Evolutionary conservation across 768 basidiomycete genomes (phyloP).

Genomic region (Xerocomus brunneocitrinus): DNA sequence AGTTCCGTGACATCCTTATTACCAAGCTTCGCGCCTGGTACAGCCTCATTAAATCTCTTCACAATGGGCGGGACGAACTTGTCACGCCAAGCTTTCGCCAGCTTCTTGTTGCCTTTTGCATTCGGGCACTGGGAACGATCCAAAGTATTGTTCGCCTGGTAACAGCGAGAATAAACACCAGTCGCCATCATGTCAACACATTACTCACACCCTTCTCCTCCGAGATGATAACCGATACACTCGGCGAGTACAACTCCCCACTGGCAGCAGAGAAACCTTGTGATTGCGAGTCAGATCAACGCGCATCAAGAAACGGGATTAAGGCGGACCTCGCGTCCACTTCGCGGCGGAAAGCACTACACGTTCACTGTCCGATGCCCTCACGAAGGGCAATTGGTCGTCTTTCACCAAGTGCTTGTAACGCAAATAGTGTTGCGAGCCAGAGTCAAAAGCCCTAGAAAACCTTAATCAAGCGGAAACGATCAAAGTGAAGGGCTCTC

Average conservation of each 20-base stretch:
- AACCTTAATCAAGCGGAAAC: background rate
- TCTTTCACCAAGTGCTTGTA: constrained; percentile 47
- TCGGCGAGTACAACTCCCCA: constrained; percentile 39
- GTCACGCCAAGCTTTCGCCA: constrained; percentile 44
- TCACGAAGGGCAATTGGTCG: constrained; percentile 48
- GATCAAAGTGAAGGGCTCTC: constrained; percentile 16
- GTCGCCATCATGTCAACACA: background rate
- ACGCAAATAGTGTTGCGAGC: constrained; percentile 46
- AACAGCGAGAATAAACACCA: background rate
- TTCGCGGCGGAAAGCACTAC: constrained; percentile 66
- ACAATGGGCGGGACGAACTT: constrained; percentile 54
- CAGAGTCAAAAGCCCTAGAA: constrained; percentile 48
- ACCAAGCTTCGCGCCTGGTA: constrained; percentile 59
- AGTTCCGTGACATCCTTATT: constrained; percentile 52
- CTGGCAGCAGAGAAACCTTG: constrained; percentile 61
- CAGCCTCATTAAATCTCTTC: constrained; percentile 51
- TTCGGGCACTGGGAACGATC: constrained; percentile 63
- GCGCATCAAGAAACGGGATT: background rate
- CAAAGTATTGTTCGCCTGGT: constrained; percentile 61
- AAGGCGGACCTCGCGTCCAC: constrained; percentile 55
- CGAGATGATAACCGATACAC: constrained; percentile 51
- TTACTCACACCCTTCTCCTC: constrained; percentile 41
- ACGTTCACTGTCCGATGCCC: constrained; percentile 48
- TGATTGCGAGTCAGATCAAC: constrained; percentile 1
- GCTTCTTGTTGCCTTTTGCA: constrained; percentile 39